Conservation (phyloP, 306 rosid species). For the Cicer pinnatifidum region DNA sequence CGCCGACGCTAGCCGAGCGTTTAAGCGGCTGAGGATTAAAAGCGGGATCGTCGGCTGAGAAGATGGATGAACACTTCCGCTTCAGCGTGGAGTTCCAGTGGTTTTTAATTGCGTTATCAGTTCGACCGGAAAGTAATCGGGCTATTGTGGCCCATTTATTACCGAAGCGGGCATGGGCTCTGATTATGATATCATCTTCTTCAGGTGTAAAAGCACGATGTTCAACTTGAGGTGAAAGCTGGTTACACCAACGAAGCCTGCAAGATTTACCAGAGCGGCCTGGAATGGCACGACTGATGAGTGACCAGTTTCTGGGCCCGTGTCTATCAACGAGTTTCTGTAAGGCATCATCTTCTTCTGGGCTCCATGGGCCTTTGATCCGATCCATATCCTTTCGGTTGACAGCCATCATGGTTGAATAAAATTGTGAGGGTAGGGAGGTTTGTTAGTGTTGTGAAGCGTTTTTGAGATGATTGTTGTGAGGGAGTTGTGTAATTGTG, state of each 20-base stretch:
- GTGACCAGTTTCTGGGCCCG: slow-evolving; percentile 88
- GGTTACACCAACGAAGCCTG: slow-evolving; percentile 97
- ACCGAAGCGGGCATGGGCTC: slow-evolving; percentile 92
- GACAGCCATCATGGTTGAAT: slow-evolving; percentile 44
- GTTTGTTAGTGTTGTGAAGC: neutral
- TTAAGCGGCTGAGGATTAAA: slow-evolving; percentile 58
- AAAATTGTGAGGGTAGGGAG: no score
- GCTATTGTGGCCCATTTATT: slow-evolving; percentile 98
- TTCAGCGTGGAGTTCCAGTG: slow-evolving; percentile 98
- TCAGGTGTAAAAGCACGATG: slow-evolving; percentile 84
- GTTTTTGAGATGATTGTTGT: neutral
- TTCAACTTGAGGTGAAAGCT: slow-evolving; percentile 91
- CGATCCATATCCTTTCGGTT: slow-evolving; percentile 72
- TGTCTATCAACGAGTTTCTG: slow-evolving; percentile 73
- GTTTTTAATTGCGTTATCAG: slow-evolving; percentile 95
- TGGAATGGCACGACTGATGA: slow-evolving; percentile 80
- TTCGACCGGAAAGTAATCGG: slow-evolving; percentile 77
- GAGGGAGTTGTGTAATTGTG: neutral
- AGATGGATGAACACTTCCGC: slow-evolving; percentile 64
- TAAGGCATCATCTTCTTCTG: slow-evolving; percentile 81
- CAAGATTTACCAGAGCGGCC: slow-evolving; percentile 95
- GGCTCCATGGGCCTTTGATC: slow-evolving; percentile 99
- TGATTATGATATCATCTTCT: slow-evolving; percentile 77
- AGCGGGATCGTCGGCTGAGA: slow-evolving; percentile 41
- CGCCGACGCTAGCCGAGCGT: slow-evolving; percentile 73